Conservation (phyloP, 441 rosid species). For the Capsella rubella region DNA sequence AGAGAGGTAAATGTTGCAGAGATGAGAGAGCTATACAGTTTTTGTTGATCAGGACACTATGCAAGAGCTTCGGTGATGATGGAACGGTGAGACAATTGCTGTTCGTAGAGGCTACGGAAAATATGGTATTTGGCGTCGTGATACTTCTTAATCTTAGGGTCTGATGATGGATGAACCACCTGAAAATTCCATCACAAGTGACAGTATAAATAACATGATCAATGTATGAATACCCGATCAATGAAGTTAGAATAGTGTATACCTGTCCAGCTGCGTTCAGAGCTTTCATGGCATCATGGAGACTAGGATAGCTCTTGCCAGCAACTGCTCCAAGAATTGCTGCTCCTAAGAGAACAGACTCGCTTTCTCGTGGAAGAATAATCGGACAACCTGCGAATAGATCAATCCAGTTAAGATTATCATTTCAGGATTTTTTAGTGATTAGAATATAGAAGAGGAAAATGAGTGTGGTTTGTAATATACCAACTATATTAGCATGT, state of each 20-base stretch:
- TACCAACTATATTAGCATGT: constrained; percentile 89
- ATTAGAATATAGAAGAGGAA: neutral
- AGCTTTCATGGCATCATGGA: constrained; percentile 84
- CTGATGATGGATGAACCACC: constrained; percentile 82
- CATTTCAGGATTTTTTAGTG: neutral
- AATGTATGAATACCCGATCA: neutral
- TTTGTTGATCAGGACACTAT: constrained; percentile 31
- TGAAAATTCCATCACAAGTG: constrained; percentile 35
- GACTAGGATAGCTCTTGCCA: constrained; percentile 68
- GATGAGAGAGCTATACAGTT: constrained; percentile 8
- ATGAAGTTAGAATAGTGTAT: constrained; percentile 14
- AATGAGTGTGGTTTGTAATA: constrained; percentile 25
- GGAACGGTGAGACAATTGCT: constrained; percentile 76
- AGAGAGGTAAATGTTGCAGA: constrained; percentile 19
- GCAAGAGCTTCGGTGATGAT: constrained; percentile 74
- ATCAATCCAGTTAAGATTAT: neutral
- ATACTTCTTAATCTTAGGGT: constrained; percentile 82
- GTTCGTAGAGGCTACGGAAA: constrained; percentile 74
- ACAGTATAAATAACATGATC: constrained; percentile 12
- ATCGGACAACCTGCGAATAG: constrained; percentile 73
- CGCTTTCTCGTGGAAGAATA: constrained; percentile 89
- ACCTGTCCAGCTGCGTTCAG: constrained; percentile 93
- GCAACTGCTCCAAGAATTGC: constrained; percentile 96
- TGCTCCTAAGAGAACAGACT: constrained; percentile 91
- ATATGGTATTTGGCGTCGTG: constrained; percentile 85